Conservation (phyloP, 768 basidiomycete species). For the Trametes cubensis region DNA sequence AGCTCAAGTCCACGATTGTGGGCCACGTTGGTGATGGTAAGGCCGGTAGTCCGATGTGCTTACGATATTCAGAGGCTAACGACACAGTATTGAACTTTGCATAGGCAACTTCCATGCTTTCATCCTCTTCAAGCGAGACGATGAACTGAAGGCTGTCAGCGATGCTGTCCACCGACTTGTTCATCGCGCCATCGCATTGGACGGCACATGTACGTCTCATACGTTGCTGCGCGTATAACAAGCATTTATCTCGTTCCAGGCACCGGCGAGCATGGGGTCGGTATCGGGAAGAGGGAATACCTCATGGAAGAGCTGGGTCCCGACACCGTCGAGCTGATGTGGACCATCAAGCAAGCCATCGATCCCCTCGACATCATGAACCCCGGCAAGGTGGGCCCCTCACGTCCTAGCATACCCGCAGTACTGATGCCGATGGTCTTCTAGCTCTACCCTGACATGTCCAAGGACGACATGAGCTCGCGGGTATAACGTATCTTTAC, state of each 20-base stretch:
- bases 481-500: not conserved
- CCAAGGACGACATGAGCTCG: not conserved
- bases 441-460: constrained; percentile 12
- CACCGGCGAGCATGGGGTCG: constrained; percentile 88
- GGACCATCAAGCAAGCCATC: constrained; percentile 74
- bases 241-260: constrained; percentile 42
- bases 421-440: not conserved
- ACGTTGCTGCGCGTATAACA: not conserved
- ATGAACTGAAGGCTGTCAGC: constrained; percentile 56
- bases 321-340: constrained; percentile 84
- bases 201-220: constrained; percentile 68
- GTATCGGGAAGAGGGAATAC: constrained; percentile 84
- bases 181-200: constrained; percentile 68
- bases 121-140: constrained; percentile 59
- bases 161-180: constrained; percentile 72
- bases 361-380: constrained; percentile 86
- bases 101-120: constrained; percentile 55
- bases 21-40: constrained; percentile 82
- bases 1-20: constrained; percentile 69
- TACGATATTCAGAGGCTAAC: no score
- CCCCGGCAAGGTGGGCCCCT: constrained; percentile 64
- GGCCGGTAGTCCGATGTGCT: constrained; percentile 5
- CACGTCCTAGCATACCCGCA: not conserved
- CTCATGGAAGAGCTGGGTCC: constrained; percentile 80
- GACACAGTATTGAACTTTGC: not conserved